phyloP scores from a whole-genome alignment of 2,329 filamentous ascomycete species.

The Aspergillus niger region DNA sequence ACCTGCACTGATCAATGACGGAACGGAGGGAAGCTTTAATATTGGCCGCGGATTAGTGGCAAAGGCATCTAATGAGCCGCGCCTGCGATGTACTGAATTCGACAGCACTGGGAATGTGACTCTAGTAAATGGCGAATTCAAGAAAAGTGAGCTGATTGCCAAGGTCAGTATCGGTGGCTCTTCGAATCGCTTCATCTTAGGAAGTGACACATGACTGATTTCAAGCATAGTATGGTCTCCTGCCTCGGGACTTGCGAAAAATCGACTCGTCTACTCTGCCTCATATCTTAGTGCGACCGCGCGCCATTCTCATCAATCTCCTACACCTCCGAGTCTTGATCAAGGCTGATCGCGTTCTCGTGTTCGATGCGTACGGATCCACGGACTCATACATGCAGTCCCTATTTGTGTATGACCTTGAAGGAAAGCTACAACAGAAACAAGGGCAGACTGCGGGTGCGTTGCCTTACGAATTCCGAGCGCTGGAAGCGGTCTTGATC shows the following conservation, averaged over 20 bases:
- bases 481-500: conserved; percentile 90
- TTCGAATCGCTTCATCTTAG: conserved; percentile 64
- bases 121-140: conserved; percentile 91
- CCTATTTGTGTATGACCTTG: conserved; percentile 95
- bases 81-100: conserved; percentile 90
- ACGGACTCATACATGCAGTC: conserved; percentile 94
- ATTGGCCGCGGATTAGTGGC: conserved; percentile 69
- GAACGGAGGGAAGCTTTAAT: conserved; percentile 63
- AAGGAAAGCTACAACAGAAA: conserved; percentile 89
- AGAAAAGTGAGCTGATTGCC: conserved; percentile 94
- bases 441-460: conserved; percentile 54
- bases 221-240: conserved; percentile 73
- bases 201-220: conserved; percentile 3
- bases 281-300: conserved; percentile 90
- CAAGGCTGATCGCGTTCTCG: conserved; percentile 88
- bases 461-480: conserved; percentile 93
- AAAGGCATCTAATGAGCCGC: conserved; percentile 80
- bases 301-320: conserved; percentile 90
- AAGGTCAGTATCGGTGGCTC: conserved; percentile 78
- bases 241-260: conserved; percentile 93
- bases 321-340: conserved; percentile 96
- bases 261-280: conserved; percentile 96
- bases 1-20: conserved; percentile 60
- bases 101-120: conserved; percentile 91
- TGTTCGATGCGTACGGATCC: conserved; percentile 95